Conservation (phyloP, 495 filamentous ascomycete species). For the Neurospora sp. region DNA sequence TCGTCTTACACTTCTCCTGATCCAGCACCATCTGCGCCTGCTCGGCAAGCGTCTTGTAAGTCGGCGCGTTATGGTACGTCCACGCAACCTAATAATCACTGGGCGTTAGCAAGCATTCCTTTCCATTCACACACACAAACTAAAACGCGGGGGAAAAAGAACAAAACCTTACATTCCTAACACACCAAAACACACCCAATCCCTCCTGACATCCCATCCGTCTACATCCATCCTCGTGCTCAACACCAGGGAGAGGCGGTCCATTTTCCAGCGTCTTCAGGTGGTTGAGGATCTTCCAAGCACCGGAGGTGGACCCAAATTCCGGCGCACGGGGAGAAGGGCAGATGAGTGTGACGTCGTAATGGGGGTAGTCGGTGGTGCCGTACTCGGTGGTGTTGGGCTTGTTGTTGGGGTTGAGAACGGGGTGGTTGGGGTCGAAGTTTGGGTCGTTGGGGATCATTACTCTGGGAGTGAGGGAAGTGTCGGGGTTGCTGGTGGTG, state of each 20-base stretch:
- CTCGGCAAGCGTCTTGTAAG: background rate
- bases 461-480: background rate
- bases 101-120: background rate
- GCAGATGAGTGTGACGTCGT: background rate
- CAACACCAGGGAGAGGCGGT: background rate
- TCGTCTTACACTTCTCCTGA: background rate
- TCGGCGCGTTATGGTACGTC: background rate
- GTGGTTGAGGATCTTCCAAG: background rate
- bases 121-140: fast-evolving
- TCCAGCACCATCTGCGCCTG: background rate
- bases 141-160: background rate
- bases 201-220: background rate
- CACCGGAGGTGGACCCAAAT: background rate
- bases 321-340: background rate
- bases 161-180: background rate
- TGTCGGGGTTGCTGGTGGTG: background rate
- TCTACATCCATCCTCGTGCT: background rate
- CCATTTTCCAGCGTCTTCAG: background rate
- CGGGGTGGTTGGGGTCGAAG: background rate
- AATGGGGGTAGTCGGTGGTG: background rate
- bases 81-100: background rate
- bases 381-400: background rate
- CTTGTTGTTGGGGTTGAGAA: background rate
- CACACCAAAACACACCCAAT: background rate
- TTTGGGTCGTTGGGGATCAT: background rate